Conservation (phyloP, 352 stramenopile genomes). For the Hyaloperonospora arabidopsidis region DNA sequence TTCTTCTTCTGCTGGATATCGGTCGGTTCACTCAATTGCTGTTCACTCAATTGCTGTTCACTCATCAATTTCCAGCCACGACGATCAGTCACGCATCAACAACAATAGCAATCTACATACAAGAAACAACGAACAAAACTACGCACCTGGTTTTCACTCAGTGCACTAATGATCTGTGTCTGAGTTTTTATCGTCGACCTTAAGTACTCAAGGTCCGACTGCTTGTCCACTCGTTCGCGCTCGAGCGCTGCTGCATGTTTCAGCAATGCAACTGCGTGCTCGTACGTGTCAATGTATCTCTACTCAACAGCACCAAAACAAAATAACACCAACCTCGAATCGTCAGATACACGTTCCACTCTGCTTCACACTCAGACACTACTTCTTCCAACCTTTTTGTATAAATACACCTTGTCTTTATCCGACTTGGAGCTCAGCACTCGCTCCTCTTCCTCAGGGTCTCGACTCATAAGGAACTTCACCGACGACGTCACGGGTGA, state of each 20-base stretch:
- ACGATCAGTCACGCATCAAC: conserved; percentile 4
- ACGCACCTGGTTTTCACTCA: conserved; percentile 39
- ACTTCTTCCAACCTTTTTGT: conserved; percentile 50
- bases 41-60: conserved; percentile 10
- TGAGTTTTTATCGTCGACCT: conserved; percentile 43
- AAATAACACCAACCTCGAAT: no score
- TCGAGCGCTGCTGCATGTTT: conserved; percentile 43
- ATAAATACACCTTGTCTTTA: conserved; percentile 51
- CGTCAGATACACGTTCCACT: no score
- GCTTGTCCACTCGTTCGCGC: conserved; percentile 26
- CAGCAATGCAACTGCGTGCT: conserved; percentile 41
- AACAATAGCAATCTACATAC: background rate
- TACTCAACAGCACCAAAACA: conserved; percentile 7
- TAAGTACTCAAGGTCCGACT: conserved; percentile 41
- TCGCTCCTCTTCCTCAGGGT: conserved; percentile 53
- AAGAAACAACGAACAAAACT: background rate
- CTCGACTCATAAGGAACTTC: conserved; percentile 48
- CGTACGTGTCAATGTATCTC: conserved; percentile 67
- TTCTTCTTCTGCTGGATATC: conserved; percentile 41
- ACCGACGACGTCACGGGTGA: conserved; percentile 33
- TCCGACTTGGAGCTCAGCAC: conserved; percentile 52
- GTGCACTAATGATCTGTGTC: conserved; percentile 45
- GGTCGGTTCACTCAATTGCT: conserved; percentile 26
- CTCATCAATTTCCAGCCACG: background rate
- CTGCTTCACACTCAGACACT: background rate